Evolutionary conservation across 305 asterid genomes (phyloP), one percentile per base, ranked within the genome.

Genomic region (Salvia sclarea): DNA sequence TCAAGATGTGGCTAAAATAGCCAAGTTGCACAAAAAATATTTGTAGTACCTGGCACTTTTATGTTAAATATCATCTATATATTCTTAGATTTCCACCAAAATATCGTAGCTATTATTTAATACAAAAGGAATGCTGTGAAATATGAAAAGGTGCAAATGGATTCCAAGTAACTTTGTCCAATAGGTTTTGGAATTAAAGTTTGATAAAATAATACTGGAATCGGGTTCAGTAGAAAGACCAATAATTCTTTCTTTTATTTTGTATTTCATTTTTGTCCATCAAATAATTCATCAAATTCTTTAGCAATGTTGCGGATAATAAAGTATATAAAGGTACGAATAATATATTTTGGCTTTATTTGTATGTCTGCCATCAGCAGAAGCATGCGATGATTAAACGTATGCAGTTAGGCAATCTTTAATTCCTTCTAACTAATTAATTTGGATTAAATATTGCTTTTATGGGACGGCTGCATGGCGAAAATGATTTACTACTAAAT

Each of bases 281-380:
- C 47, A 6, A 44, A 56, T 43, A 57, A 43, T 56, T 44, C 12
- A 12, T 11, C 55, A 24, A 17, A 38, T 24, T 24, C 44, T 28
- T 48, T 59, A 14, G 11, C 44, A 38, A 48, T 61, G 16, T 24
- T 70, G 13, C 38, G 35, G 61, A 21, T 53, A 37, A 70, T 60
- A 48, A 31, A 59, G 63, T 60, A 24, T 60, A 24, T 18, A n/a
- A 43, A 47, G 7, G 16, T 69, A 8, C 28, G n/a, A 18, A 50
- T 10, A 50, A 61, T 62, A 52, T 50, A 60, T 31, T 30, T 61
- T 59, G 16, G 63, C 63, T 11, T 70, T 61, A 38, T 17, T 37
- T 24, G 31, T 38, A 12, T 60, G 49, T 21, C 50, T 40, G 30
- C 33, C 41, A 66, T 64, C 22, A 56, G 0, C 43, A 11, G 21